These are phyloP conservation scores for Haplographium delicatum DNA, from an alignment of 495 filamentous ascomycete species.

Conservation along the genomic window DNA sequence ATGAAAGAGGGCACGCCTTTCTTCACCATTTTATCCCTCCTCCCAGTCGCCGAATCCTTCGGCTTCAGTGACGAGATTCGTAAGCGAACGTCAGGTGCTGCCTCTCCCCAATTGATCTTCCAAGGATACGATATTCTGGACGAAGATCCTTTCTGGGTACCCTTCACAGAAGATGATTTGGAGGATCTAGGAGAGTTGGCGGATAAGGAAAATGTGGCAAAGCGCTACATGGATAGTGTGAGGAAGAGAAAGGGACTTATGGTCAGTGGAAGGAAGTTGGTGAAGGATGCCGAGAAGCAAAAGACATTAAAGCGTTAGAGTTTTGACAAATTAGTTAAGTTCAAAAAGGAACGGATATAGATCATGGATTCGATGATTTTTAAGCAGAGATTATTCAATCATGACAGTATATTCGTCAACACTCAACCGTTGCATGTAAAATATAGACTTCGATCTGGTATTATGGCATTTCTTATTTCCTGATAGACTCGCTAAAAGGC, in stretches of 20 bases:
- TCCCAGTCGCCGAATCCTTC: conserved; percentile 92
- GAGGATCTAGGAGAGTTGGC: conserved; percentile 93
- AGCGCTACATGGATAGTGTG: conserved; percentile 90
- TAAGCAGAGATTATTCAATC: too few relatives aligned
- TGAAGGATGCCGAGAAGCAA: conserved; percentile 94
- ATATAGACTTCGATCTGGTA: too few relatives aligned
- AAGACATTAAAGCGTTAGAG: conserved; percentile 93
- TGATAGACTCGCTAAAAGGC: too few relatives aligned
- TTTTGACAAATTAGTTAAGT: too few relatives aligned
- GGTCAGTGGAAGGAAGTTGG: conserved; percentile 72
- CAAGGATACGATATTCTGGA: conserved; percentile 87
- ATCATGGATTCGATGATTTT: too few relatives aligned
- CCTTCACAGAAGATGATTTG: conserved; percentile 91
- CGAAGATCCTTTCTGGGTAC: conserved; percentile 95
- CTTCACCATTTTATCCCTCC: conserved; percentile 80
- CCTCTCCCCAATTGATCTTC: conserved; percentile 89
- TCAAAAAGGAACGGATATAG: too few relatives aligned
- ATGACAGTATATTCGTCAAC: too few relatives aligned
- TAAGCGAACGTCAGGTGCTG: conserved; percentile 85
- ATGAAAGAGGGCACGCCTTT: conserved; percentile 96
- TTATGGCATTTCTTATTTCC: too few relatives aligned
- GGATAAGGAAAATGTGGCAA: conserved; percentile 91
- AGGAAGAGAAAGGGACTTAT: conserved; percentile 78
- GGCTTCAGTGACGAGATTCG: conserved; percentile 95
- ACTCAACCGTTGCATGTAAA: too few relatives aligned